Conservation (phyloP, 768 basidiomycete genomes). For the Trametes elegans region DNA sequence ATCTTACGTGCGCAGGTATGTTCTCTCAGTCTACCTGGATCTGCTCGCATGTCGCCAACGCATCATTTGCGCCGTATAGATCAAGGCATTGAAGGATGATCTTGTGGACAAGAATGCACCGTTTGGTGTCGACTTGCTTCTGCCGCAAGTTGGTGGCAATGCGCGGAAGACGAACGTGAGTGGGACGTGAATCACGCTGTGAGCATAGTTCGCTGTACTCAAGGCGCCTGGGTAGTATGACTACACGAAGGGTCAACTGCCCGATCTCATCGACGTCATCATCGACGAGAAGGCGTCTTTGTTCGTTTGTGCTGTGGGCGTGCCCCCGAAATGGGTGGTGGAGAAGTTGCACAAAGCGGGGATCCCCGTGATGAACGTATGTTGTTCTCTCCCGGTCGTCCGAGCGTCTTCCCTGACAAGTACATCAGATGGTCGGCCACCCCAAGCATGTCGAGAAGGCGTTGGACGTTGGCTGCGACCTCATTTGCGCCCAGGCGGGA, state of each 20-base stretch:
- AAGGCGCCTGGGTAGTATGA: slow-evolving; percentile 53
- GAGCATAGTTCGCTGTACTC: not conserved
- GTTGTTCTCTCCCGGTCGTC: slow-evolving; percentile 16
- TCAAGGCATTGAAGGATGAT: slow-evolving; percentile 67
- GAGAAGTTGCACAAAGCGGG: slow-evolving; percentile 81
- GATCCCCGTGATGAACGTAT: slow-evolving; percentile 83
- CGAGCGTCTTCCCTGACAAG: no score
- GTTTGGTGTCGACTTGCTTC: slow-evolving; percentile 88
- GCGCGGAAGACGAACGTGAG: slow-evolving; percentile 89
- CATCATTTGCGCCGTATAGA: slow-evolving; percentile 40
- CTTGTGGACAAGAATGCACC: slow-evolving; percentile 74
- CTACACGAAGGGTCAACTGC: slow-evolving; percentile 85
- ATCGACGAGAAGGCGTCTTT: slow-evolving; percentile 86
- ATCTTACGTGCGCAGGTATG: slow-evolving; percentile 73
- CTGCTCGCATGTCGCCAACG: not conserved
- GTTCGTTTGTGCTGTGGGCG: slow-evolving; percentile 90
- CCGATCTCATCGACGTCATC: slow-evolving; percentile 84
- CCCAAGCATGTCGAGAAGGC: slow-evolving; percentile 86
- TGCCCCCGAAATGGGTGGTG: slow-evolving; percentile 79
- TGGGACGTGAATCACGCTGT: not conserved
- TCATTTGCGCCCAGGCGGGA: slow-evolving; percentile 93
- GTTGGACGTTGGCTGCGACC: slow-evolving; percentile 80
- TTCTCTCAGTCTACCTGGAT: not conserved
- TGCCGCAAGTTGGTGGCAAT: slow-evolving; percentile 83
- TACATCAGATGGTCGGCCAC: slow-evolving; percentile 79